phyloP scores from a whole-genome alignment of 192 early-diverging fungal species.

The Coemansia sp. region DNA sequence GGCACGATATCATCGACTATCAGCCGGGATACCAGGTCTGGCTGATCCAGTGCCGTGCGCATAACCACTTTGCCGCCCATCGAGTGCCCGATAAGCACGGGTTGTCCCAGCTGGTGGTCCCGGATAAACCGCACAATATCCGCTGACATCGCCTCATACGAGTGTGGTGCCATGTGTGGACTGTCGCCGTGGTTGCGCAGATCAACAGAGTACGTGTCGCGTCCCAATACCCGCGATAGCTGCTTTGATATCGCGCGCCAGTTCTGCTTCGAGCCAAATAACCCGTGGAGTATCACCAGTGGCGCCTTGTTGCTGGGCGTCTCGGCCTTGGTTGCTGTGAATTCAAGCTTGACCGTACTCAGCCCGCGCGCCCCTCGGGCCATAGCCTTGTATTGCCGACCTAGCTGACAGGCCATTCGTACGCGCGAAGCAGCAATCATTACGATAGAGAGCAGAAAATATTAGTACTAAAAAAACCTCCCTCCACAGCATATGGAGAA shows the following conservation, averaged over 20 bases:
- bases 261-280: constrained; percentile 94
- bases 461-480: not conserved
- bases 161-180: constrained; percentile 63
- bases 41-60: constrained; percentile 59
- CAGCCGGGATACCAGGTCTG: constrained; percentile 55
- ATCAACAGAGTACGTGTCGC: constrained; percentile 74
- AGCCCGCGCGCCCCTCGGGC: not conserved
- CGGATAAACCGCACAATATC: constrained; percentile 74
- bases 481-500: not conserved
- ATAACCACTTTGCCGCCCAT: constrained; percentile 86
- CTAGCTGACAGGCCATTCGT: not conserved
- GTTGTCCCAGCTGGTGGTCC: constrained; percentile 53
- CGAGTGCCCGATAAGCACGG: constrained; percentile 82
- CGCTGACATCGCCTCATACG: constrained; percentile 72
- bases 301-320: constrained; percentile 29
- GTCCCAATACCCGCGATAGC: constrained; percentile 60
- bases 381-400: not conserved
- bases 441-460: not conserved
- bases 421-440: not conserved
- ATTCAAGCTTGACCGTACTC: constrained; percentile 33
- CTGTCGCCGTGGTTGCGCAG: constrained; percentile 95
- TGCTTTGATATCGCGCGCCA: constrained; percentile 82
- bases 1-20: constrained; percentile 76
- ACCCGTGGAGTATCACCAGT: constrained; percentile 80
- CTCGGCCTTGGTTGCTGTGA: constrained; percentile 13